Conservation (phyloP, 2,329 filamentous ascomycete species). For the Endocalyx cinctus region DNA sequence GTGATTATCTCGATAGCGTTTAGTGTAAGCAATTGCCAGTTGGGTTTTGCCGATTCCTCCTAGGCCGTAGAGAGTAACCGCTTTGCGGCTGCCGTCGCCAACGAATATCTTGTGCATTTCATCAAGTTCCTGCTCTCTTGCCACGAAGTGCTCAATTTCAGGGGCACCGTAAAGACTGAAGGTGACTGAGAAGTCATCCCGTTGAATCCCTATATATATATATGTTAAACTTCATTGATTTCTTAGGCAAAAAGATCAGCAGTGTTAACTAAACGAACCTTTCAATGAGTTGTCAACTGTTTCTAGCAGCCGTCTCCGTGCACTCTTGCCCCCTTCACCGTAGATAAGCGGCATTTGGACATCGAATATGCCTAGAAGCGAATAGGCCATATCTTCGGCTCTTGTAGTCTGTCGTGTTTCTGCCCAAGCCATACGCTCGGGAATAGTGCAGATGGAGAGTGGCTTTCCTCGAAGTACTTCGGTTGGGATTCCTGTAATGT, state of each 20-base stretch:
- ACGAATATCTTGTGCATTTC: conserved; percentile 24
- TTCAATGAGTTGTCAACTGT: conserved; percentile 9
- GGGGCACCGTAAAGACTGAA: conserved; percentile 23
- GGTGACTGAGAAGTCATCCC: conserved; percentile 21
- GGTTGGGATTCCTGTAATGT: conserved; percentile 7
- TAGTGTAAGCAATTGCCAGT: conserved; percentile 11
- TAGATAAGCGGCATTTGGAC: conserved; percentile 11
- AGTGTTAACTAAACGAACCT: no score
- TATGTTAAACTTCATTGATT: no score
- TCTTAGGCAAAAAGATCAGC: no score
- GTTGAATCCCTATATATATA: conserved; percentile 15
- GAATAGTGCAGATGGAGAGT: conserved; percentile 6
- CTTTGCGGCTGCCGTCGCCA: conserved; percentile 17
- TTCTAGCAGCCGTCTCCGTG: conserved; percentile 9
- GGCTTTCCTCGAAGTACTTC: conserved; percentile 3
- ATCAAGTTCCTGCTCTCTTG: conserved; percentile 23
- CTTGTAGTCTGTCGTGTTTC: conserved; percentile 9
- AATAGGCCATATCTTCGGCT: conserved; percentile 13
- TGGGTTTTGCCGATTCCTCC: conserved; percentile 17
- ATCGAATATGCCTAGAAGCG: conserved; percentile 12
- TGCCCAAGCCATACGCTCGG: conserved; percentile 10
- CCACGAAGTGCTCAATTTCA: conserved; percentile 26
- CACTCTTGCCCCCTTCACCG: conserved; percentile 10
- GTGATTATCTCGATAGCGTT: conserved; percentile 9
- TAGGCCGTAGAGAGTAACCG: conserved; percentile 12